Evolutionary conservation across 305 asterid genomes (phyloP), one percentile per base, ranked within the genome.

Genomic region (Fraxinus sp.): DNA sequence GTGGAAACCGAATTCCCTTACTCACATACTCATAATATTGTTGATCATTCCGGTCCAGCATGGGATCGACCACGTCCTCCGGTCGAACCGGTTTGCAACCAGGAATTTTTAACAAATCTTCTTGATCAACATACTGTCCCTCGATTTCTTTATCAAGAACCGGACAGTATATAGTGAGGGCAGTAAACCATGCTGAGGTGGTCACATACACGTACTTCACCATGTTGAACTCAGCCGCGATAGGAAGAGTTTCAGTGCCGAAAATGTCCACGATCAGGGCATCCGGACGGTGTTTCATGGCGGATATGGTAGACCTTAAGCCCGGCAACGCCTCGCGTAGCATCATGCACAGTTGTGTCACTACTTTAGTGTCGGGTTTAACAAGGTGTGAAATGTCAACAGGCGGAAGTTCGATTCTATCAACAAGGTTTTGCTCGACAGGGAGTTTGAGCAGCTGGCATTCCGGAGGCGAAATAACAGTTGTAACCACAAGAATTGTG

Each of bases 61-160:
- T 89, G 16, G 97, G 93, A 64, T 89, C 92, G 1, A 87, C 89
- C 0, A 90, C 89, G 30, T 93, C 95, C 78, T 83, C 92, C 44
- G 93, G 97, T 35, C 89, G 91, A 77, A 94, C 88, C 71, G 93
- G 84, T 39, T 85, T 89, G 71, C 96, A 91, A 8, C 97, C 97
- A 0, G 98, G 97, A 35, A 94, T 89, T 0, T 4, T 62, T 33
- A 94, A 28, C 4, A 78, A 83, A 5, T 79, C 88, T 0, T 0
- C 39, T 16, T 79, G 92, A 30, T 94, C 93, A 26, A 90, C 86
- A 78, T 88, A 93, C 26, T 88, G 84, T 1, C 95, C 97, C 0
- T 35, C 7, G 74, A 92, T 84, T 64, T 86, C 80, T 70, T 77
- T 77, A 35, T 94, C 88, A 46, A 94, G 92, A 83, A 91, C 81